phyloP scores from a whole-genome alignment of 331 rosid genomes.

The Malus hybrid region DNA sequence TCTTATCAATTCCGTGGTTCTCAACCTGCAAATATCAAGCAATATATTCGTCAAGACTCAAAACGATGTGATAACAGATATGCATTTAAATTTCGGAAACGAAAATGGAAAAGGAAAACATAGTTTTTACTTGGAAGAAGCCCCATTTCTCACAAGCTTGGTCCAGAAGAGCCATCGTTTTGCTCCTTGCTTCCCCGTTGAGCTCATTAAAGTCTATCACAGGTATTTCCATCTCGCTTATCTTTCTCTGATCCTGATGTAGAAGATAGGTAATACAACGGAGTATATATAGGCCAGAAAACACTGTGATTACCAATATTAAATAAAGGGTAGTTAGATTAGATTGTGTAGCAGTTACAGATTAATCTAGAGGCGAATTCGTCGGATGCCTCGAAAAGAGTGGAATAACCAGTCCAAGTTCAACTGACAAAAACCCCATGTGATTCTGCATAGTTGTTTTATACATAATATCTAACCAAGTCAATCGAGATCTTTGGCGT shows the following conservation, averaged over 20 bases:
- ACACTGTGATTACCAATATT: constrained; percentile 2
- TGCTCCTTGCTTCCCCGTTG: constrained; percentile 34
- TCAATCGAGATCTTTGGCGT: constrained; percentile 29
- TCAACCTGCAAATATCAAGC: constrained; percentile 34
- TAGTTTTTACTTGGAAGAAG: constrained; percentile 39
- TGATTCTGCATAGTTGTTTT: constrained; percentile 11
- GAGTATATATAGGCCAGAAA: constrained; percentile 48
- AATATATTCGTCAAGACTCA: background rate
- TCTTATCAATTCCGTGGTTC: constrained; percentile 51
- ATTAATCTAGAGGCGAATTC: constrained; percentile 12
- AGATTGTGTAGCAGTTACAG: constrained; percentile 15
- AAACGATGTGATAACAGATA: background rate
- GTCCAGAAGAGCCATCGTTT: constrained; percentile 43
- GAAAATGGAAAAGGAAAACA: background rate
- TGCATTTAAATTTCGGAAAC: background rate
- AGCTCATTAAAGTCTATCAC: constrained; percentile 51
- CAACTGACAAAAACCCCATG: constrained; percentile 15
- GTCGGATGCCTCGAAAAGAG: constrained; percentile 1
- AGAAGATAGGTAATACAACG: constrained; percentile 8
- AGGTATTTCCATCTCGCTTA: constrained; percentile 49
- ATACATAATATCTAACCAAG: background rate
- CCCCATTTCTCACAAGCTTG: constrained; percentile 62
- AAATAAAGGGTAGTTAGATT: constrained; percentile 7
- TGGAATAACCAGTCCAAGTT: constrained; percentile 4
- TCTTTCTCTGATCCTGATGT: constrained; percentile 14